phyloP scores from a whole-genome alignment of 2,329 filamentous ascomycete genomes.

The Talaromyces sp. region DNA sequence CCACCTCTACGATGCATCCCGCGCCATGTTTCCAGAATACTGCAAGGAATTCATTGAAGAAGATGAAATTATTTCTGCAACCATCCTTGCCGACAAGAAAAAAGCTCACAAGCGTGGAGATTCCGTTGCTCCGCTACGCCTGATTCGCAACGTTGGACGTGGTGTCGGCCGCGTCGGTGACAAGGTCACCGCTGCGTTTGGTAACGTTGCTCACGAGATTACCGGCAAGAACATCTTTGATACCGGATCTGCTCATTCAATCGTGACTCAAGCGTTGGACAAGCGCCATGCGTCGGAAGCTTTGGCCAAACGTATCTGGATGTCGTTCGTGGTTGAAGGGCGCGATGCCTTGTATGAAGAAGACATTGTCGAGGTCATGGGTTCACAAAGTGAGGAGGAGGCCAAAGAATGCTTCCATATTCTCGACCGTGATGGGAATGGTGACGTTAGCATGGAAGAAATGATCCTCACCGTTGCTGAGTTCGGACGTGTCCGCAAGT shows the following conservation, averaged over 20 bases:
- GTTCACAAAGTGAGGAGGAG: conserved; percentile 65
- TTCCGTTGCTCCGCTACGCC: conserved; percentile 69
- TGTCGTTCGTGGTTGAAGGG: conserved; percentile 94
- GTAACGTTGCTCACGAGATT: conserved; percentile 89
- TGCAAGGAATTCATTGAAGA: conserved; percentile 87
- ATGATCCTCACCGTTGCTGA: conserved; percentile 86
- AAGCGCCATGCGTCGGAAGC: conserved; percentile 81
- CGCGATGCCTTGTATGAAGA: conserved; percentile 73
- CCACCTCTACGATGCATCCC: conserved; percentile 84
- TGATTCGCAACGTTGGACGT: conserved; percentile 64
- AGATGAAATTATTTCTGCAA: conserved; percentile 87
- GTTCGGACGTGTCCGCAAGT: conserved; percentile 79
- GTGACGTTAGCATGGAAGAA: conserved; percentile 91
- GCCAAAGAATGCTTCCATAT: conserved; percentile 80
- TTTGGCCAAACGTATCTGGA: conserved; percentile 92
- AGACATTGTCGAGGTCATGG: conserved; percentile 84
- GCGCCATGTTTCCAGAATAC: conserved; percentile 85
- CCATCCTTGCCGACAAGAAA: conserved; percentile 62
- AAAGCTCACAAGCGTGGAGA: conserved; percentile 54
- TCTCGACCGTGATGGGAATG: conserved; percentile 83
- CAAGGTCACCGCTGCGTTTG: conserved; percentile 89
- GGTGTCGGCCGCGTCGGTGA: conserved; percentile 79
- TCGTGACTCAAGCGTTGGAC: conserved; percentile 85
- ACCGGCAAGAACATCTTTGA: conserved; percentile 96
- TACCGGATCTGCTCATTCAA: conserved; percentile 80